A percentile compares a stretch with the other conserved stretches of the same genome.
Evolutionary conservation across 257 asterid species (phyloP).

Genomic region (Ehretia macrophylla): DNA sequence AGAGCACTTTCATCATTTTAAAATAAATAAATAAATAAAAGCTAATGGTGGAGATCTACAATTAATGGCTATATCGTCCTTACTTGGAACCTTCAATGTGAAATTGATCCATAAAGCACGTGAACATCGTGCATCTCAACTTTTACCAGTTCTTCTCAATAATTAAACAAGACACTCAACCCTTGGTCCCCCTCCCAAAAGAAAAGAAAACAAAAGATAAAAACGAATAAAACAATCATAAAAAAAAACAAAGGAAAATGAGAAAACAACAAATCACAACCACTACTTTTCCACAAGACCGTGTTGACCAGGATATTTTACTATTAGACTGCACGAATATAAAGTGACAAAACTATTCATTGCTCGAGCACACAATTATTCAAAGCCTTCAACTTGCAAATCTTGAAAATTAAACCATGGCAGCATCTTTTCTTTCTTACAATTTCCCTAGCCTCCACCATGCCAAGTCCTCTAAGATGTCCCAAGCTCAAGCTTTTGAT

Average conservation of each 20-base stretch:
- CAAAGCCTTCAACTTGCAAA: background rate
- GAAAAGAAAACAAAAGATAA: too few species aligned
- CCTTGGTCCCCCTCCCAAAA: too few species aligned
- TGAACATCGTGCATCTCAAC: background rate
- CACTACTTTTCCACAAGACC: background rate
- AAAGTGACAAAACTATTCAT: background rate
- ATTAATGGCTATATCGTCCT: too few species aligned
- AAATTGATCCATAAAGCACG: background rate
- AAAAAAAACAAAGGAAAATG: background rate
- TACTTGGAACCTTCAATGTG: background rate
- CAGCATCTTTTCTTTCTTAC: slow-evolving; percentile 1
- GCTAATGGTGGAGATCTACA: too few species aligned
- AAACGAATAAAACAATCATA: too few species aligned
- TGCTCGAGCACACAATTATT: background rate
- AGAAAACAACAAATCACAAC: background rate
- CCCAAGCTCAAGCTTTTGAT: slow-evolving; percentile 3
- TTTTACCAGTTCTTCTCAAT: background rate
- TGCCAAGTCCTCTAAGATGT: background rate
- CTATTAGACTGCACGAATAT: background rate
- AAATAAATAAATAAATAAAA: too few species aligned
- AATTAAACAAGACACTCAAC: background rate
- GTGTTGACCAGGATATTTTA: background rate
- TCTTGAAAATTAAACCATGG: background rate
- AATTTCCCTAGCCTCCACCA: background rate
- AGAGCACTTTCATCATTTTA: too few species aligned